These are phyloP conservation scores for Candida silvatica DNA, from an alignment of 805 yeast species.

Conservation along the genomic window DNA sequence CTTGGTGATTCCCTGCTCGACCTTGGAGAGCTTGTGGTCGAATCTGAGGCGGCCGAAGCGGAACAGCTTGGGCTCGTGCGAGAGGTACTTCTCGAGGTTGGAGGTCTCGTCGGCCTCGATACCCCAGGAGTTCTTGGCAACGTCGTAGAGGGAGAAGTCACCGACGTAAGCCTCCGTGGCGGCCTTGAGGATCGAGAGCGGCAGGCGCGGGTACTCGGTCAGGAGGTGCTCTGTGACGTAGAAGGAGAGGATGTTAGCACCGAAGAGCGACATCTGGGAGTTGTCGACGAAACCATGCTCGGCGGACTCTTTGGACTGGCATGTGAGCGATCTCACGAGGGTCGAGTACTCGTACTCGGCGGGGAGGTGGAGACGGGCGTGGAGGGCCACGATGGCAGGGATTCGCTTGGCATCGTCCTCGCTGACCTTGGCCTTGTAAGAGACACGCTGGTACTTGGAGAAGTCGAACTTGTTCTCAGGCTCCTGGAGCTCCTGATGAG, in stretches of 20 bases:
- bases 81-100: slow-evolving; percentile 55
- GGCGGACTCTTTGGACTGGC: slow-evolving; percentile 30
- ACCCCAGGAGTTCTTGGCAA: slow-evolving; percentile 78
- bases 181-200: slow-evolving; percentile 65
- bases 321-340: slow-evolving; percentile 74
- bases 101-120: slow-evolving; percentile 66
- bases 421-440: slow-evolving; percentile 24
- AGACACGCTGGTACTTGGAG: slow-evolving; percentile 22
- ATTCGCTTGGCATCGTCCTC: slow-evolving; percentile 49
- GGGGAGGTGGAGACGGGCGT: slow-evolving; percentile 65
- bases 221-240: slow-evolving; percentile 69
- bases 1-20: slow-evolving; percentile 40
- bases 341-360: slow-evolving; percentile 48
- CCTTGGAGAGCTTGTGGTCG: slow-evolving; percentile 31
- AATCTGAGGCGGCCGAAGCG: slow-evolving; percentile 65
- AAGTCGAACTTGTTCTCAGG: slow-evolving; percentile 22
- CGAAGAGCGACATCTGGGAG: slow-evolving; percentile 72
- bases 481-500: slow-evolving; percentile 7
- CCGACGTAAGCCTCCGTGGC: slow-evolving; percentile 75
- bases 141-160: slow-evolving; percentile 48
- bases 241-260: slow-evolving; percentile 66
- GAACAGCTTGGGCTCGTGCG: slow-evolving; percentile 59
- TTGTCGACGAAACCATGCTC: slow-evolving; percentile 73
- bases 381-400: slow-evolving; percentile 72
- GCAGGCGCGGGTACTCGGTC: slow-evolving; percentile 81